Base-by-base conservation (phyloP, 2,329 filamentous ascomycete genomes). In the Penicillium sp. region DNA sequence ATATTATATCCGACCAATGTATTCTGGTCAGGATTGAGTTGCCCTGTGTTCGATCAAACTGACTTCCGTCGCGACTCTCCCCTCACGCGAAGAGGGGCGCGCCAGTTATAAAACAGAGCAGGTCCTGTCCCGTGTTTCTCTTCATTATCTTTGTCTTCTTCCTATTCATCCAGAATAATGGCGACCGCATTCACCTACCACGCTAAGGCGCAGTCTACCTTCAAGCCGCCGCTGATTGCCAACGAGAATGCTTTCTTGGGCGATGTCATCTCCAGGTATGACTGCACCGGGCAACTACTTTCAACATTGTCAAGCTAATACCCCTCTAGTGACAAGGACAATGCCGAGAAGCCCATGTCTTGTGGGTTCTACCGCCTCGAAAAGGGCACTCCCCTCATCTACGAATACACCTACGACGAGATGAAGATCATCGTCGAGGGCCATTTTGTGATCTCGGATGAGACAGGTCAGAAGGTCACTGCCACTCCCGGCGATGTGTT, bases 341-440 rank as follows among this genome's bases (percentile, higher is more conserved):
- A 81, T 65, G 67, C 78, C 12, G 76, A 79, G 9, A 80, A 78
- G 60, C 83, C 84, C 50, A 79, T 87, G 52, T 80, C 79, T 0
- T 74, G 75, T 6, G 84, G 84, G 20, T 79, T 88, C 64, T 87
- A 86, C 73, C 78, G 83, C 10, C 74, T 87, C 9, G 82, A 86
- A 60, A 83, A 84, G 57, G 83, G 84, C 59, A 81, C 81, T 3
- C 81, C 82, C 1, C 76, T 88, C 15, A 81, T 82, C 7, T 87
- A 87, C 72, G 81, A 78, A 28, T 87, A 87, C 69, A 81, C 75
- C 35, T 87, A 87, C 68, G 79, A 87, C 62, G 84, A 87, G 73
- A 85, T 86, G 80, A 87, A 87, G 74, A 84, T 87, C 63, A 83
- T 88, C 55, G 69, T 87, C 8, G 83, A 87, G 59, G 84, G 84